Conservation (phyloP, 495 filamentous ascomycete genomes). For the Physcia stellaris region DNA sequence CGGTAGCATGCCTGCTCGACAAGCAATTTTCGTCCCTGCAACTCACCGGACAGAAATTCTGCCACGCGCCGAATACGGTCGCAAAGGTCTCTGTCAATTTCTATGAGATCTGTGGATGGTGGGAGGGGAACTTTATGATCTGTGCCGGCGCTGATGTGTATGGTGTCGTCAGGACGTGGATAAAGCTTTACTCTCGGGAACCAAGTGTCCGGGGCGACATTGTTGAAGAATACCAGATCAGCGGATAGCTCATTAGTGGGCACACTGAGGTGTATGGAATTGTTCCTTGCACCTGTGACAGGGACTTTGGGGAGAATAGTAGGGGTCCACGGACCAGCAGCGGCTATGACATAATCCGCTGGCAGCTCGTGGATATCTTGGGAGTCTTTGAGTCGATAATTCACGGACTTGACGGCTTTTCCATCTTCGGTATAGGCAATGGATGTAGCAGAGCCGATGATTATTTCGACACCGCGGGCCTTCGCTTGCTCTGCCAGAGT, state of each 20-base stretch:
- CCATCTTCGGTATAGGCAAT: slow-evolving; percentile 5
- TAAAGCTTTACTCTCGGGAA: neutral
- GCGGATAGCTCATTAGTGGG: slow-evolving; percentile 3
- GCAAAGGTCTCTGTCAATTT: slow-evolving; percentile 5
- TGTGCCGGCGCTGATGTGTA: slow-evolving; percentile 7
- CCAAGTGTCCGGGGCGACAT: neutral
- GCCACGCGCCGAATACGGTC: slow-evolving; percentile 2
- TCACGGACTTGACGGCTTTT: neutral
- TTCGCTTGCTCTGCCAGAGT: slow-evolving; percentile 7
- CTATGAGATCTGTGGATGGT: neutral
- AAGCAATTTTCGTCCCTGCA: slow-evolving; percentile 4
- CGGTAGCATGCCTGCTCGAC: slow-evolving; percentile 12
- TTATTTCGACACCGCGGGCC: slow-evolving; percentile 6
- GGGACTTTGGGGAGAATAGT: slow-evolving; percentile 1
- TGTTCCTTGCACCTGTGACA: slow-evolving; percentile 1
- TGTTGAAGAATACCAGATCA: slow-evolving; percentile 5
- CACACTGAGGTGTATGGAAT: neutral
- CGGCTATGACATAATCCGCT: slow-evolving; percentile 9
- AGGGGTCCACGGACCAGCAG: slow-evolving; percentile 10
- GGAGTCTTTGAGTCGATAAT: slow-evolving; percentile 1
- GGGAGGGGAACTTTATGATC: slow-evolving; percentile 9
- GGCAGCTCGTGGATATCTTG: neutral
- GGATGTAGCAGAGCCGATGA: slow-evolving; percentile 2
- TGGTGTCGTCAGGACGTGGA: slow-evolving; percentile 6
- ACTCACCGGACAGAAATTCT: slow-evolving; percentile 1